Conservation (phyloP, 2,329 filamentous ascomycete species). For the Ophiocordyceps polyrhachis-furcata region DNA sequence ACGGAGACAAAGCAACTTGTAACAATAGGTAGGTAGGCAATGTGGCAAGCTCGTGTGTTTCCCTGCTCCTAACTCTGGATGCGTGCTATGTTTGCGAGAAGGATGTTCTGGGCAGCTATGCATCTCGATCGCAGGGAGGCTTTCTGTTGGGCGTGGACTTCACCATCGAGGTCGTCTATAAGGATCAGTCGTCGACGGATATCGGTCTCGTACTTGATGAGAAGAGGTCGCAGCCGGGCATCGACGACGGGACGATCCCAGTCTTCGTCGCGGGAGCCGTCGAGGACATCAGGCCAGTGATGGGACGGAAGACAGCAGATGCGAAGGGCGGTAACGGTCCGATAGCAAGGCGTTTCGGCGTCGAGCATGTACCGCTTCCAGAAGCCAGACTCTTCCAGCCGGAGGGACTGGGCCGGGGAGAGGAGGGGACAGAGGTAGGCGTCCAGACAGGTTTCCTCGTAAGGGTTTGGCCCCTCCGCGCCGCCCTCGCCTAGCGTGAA, state of each 20-base stretch:
- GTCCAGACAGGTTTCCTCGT: conserved; percentile 31
- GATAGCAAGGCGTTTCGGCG: conserved; percentile 28
- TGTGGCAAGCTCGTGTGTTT: no score
- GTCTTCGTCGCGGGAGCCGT: conserved; percentile 26
- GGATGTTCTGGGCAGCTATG: conserved; percentile 10
- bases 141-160: background rate
- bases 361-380: conserved; percentile 33
- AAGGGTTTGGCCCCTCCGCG: conserved; percentile 23
- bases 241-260: conserved; percentile 21
- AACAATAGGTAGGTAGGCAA: no score
- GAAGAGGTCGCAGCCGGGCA: conserved; percentile 16
- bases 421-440: conserved; percentile 24
- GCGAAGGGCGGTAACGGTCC: conserved; percentile 34
- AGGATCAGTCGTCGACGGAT: conserved; percentile 11
- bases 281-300: conserved; percentile 25
- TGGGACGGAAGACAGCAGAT: conserved; percentile 14
- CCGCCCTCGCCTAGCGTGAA: conserved; percentile 20
- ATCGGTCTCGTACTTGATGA: conserved; percentile 17
- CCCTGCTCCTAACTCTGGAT: background rate
- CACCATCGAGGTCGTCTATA: conserved; percentile 11
- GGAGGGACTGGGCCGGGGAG: conserved; percentile 13
- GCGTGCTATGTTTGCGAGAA: conserved; percentile 4
- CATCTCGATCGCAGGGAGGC: conserved; percentile 5
- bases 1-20: no score
- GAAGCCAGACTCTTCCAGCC: conserved; percentile 27